These are phyloP conservation scores for Termitomyces sp. DNA, from an alignment of 768 basidiomycete species.

Conservation along the genomic window DNA sequence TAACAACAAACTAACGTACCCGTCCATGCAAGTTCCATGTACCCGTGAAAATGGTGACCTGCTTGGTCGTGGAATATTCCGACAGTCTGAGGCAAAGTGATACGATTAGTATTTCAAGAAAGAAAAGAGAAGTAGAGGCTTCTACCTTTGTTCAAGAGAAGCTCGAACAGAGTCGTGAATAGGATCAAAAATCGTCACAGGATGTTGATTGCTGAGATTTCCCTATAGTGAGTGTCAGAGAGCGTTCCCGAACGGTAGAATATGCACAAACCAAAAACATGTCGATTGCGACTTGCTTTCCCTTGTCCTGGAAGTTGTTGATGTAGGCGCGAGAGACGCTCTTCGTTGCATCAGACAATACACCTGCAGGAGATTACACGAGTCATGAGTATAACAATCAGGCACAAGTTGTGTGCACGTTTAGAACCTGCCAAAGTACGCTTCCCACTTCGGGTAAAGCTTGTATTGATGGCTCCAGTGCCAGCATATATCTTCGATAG, in stretches of 20 bases:
- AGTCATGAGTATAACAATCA: neutral
- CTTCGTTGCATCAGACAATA: conserved; percentile 95
- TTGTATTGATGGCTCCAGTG: conserved; percentile 90
- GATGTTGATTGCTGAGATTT: conserved; percentile 81
- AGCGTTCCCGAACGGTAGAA: neutral
- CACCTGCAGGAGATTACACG: conserved; percentile 37
- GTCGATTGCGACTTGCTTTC: conserved; percentile 92
- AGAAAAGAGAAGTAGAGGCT: conserved; percentile 20
- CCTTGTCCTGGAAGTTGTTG: conserved; percentile 95
- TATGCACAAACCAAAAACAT: conserved; percentile 75
- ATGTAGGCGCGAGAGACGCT: conserved; percentile 95
- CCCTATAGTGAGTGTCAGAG: conserved; percentile 53
- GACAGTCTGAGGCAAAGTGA: conserved; percentile 38
- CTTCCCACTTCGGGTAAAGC: conserved; percentile 92
- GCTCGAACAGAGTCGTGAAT: conserved; percentile 82
- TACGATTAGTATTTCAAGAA: neutral
- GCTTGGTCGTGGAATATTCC: conserved; percentile 79
- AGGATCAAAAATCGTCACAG: conserved; percentile 90
- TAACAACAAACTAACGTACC: conserved; percentile 34
- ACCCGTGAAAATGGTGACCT: conserved; percentile 76
- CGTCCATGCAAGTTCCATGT: conserved; percentile 96
- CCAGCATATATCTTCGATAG: conserved; percentile 93
- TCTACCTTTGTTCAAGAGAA: conserved; percentile 62
- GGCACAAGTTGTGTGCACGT: neutral
- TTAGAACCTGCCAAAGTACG: conserved; percentile 75